Evolutionary conservation across 306 rosid genomes (phyloP).

Genomic region (Vigna mungo): DNA sequence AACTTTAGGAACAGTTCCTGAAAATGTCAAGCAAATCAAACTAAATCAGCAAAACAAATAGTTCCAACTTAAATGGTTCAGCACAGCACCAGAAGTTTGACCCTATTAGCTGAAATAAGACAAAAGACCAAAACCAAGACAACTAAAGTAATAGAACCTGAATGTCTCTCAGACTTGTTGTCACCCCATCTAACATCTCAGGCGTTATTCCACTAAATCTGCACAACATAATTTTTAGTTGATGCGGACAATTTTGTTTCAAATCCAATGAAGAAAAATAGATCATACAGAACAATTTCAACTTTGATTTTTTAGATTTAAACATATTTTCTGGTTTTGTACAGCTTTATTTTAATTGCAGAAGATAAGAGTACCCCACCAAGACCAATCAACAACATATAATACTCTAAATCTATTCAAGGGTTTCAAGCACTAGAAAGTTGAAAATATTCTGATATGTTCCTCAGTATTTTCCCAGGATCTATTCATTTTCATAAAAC

Average conservation of each 20-base stretch:
- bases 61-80: conserved; percentile 43
- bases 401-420: not conserved
- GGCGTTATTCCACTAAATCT: conserved; percentile 96
- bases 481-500: no score
- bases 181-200: conserved; percentile 87
- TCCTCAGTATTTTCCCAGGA: not conserved
- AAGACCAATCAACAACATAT: conserved; percentile 17
- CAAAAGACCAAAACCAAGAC: conserved; percentile 36
- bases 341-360: conserved; percentile 1
- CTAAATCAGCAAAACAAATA: conserved; percentile 43
- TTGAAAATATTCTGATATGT: not conserved
- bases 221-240: conserved; percentile 40
- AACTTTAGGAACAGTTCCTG: conserved; percentile 80
- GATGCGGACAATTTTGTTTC: conserved; percentile 8
- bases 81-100: conserved; percentile 25
- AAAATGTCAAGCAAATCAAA: conserved; percentile 52
- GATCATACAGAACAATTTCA: not conserved
- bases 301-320: not conserved
- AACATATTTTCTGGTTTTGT: not conserved
- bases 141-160: conserved; percentile 68
- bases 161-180: conserved; percentile 80
- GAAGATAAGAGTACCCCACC: conserved; percentile 6
- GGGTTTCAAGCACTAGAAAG: conserved; percentile 16
- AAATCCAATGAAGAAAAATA: conserved; percentile 1
- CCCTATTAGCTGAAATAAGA: conserved; percentile 33